These are phyloP conservation scores for Avena eriantha DNA, from an alignment of 176 grass and related monocot genomes.

Conservation along the genomic window DNA sequence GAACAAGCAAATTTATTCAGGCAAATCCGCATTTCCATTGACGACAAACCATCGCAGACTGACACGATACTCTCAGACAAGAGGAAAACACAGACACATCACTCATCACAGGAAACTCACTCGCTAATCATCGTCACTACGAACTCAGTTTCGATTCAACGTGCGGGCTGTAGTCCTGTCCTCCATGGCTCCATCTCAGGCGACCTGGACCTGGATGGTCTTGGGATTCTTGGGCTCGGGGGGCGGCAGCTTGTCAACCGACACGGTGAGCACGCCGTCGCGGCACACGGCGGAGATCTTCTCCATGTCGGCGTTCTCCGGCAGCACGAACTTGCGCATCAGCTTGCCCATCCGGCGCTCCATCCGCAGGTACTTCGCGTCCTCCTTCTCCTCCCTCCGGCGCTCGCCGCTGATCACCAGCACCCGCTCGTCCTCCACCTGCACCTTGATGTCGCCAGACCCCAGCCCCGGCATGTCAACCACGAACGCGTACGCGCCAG, in stretches of 20 bases:
- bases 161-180: too few relatives aligned
- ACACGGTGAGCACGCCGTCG: slow-evolving; percentile 73
- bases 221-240: slow-evolving; percentile 92
- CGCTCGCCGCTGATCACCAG: slow-evolving; percentile 83
- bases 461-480: slow-evolving; percentile 83
- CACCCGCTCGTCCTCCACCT: slow-evolving; percentile 77
- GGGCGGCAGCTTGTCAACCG: slow-evolving; percentile 67
- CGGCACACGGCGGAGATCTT: slow-evolving; percentile 64
- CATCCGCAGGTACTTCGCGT: slow-evolving; percentile 72
- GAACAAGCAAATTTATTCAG: too few relatives aligned
- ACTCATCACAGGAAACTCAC: too few relatives aligned
- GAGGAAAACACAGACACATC: too few relatives aligned
- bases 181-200: slow-evolving; percentile 4
- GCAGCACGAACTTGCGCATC: slow-evolving; percentile 83
- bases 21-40: too few relatives aligned
- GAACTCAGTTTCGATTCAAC: too few relatives aligned
- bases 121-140: too few relatives aligned
- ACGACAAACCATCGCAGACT: too few relatives aligned
- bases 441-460: slow-evolving; percentile 81
- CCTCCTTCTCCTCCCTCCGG: slow-evolving; percentile 67
- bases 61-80: too few relatives aligned
- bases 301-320: slow-evolving; percentile 67
- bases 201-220: slow-evolving; percentile 79
- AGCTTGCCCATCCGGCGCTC: slow-evolving; percentile 84
- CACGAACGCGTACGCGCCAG: slow-evolving; percentile 43